A percentile compares a stretch with the other conserved stretches of the same genome.
These are phyloP conservation scores for Rubia balearica DNA, from an alignment of 305 asterid species.

Conservation along the genomic window DNA sequence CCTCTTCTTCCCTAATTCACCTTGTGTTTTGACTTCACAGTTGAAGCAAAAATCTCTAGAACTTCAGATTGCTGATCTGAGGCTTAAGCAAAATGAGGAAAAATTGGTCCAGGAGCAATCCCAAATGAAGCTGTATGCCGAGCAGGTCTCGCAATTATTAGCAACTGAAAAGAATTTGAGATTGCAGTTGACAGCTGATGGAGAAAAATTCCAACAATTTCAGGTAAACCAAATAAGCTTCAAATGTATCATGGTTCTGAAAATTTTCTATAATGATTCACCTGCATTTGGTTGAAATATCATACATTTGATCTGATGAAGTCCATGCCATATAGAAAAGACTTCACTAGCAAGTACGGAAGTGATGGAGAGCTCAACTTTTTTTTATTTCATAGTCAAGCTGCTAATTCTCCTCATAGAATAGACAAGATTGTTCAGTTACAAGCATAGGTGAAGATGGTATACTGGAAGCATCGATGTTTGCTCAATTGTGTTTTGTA, in stretches of 20 bases:
- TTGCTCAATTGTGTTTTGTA: not conserved
- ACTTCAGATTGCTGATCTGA: conserved; percentile 87
- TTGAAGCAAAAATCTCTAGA: conserved; percentile 85
- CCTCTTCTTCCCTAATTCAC: conserved; percentile 2
- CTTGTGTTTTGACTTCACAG: conserved; percentile 39
- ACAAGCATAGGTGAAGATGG: not conserved
- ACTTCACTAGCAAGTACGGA: not conserved
- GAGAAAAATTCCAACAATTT: conserved; percentile 95
- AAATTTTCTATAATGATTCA: not conserved
- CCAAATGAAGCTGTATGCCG: conserved; percentile 85
- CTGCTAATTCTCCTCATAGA: not conserved
- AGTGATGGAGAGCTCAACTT: not conserved
- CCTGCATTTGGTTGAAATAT: not conserved
- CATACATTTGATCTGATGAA: not conserved
- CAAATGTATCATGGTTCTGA: not conserved
- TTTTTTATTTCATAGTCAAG: not conserved
- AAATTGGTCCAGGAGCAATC: conserved; percentile 73
- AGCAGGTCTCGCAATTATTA: conserved; percentile 77
- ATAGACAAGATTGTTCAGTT: not conserved
- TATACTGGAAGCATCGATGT: not conserved
- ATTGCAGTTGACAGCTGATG: conserved; percentile 84
- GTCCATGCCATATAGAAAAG: not conserved
- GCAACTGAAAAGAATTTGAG: conserved; percentile 93
- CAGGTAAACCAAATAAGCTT: conserved; percentile 45
- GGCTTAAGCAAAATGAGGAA: conserved; percentile 80